Conservation (phyloP, 768 basidiomycete genomes). For the Amanita subjunquillea region DNA sequence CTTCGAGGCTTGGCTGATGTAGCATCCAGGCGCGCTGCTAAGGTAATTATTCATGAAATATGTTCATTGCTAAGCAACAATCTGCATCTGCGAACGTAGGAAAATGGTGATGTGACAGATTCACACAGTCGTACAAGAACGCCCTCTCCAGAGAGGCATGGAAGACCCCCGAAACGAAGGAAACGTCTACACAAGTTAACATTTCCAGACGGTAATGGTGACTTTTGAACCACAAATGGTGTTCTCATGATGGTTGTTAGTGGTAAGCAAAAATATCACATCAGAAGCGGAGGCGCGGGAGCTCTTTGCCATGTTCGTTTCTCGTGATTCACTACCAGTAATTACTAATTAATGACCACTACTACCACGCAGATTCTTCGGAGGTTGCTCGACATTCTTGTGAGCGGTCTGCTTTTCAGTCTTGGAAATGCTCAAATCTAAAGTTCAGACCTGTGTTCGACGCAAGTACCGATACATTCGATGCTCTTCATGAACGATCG, state of each 20-base stretch:
- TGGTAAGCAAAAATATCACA: conserved; percentile 78
- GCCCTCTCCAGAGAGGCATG: conserved; percentile 60
- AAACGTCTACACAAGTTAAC: conserved; percentile 59
- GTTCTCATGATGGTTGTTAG: conserved; percentile 24
- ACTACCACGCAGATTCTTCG: conserved; percentile 56
- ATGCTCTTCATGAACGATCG: conserved; percentile 77
- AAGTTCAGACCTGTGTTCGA: conserved; percentile 68
- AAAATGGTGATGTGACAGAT: conserved; percentile 71
- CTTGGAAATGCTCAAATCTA: neutral
- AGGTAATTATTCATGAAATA: conserved; percentile 32
- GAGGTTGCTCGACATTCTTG: conserved; percentile 86
- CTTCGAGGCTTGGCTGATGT: conserved; percentile 74
- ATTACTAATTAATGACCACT: conserved; percentile 4
- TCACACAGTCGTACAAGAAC: conserved; percentile 68
- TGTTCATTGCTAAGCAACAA: neutral
- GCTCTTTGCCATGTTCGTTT: conserved; percentile 68
- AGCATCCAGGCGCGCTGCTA: conserved; percentile 68
- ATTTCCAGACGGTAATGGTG: conserved; percentile 63
- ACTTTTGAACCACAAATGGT: neutral
- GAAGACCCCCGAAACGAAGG: conserved; percentile 59
- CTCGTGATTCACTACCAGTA: conserved; percentile 5
- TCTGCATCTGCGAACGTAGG: conserved; percentile 27
- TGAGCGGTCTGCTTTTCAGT: conserved; percentile 7
- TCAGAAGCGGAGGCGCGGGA: conserved; percentile 78
- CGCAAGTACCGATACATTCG: conserved; percentile 71